These are phyloP conservation scores for Phyllosticta paracitricarpa DNA, from an alignment of 2,329 filamentous ascomycete genomes.

Conservation along the genomic window DNA sequence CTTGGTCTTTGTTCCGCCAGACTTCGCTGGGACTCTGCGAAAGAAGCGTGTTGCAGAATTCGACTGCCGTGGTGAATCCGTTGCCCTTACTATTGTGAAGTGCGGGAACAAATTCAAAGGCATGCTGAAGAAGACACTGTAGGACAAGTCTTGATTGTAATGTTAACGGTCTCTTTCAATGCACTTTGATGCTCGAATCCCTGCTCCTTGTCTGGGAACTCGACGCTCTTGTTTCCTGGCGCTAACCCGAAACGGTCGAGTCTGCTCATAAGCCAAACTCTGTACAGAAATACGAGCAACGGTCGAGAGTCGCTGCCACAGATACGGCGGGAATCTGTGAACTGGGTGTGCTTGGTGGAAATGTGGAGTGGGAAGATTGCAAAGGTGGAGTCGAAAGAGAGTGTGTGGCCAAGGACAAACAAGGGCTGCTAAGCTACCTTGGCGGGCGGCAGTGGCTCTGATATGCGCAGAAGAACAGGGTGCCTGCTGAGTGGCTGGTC, in stretches of 20 bases:
- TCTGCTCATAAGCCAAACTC: neutral
- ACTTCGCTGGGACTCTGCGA: no score
- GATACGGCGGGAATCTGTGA: neutral
- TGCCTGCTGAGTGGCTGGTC: neutral
- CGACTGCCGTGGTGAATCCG: no score
- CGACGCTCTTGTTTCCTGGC: neutral
- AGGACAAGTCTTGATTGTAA: no score
- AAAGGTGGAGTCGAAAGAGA: no score
- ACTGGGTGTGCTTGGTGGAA: neutral
- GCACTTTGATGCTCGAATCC: neutral
- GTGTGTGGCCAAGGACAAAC: neutral
- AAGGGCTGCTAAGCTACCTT: neutral
- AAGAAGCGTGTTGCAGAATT: no score
- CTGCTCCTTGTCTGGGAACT: neutral
- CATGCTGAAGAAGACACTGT: no score
- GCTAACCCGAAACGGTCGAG: neutral
- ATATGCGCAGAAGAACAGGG: neutral
- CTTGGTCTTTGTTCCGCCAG: no score
- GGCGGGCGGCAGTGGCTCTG: neutral
- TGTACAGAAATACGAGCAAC: neutral
- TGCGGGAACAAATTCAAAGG: no score
- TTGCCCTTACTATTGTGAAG: no score
- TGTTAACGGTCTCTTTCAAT: no score
- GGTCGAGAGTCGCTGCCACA: neutral
- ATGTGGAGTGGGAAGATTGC: neutral